Evolutionary conservation across 2,329 filamentous ascomycete species (phyloP).

Genomic region (Orbilia quercus): DNA sequence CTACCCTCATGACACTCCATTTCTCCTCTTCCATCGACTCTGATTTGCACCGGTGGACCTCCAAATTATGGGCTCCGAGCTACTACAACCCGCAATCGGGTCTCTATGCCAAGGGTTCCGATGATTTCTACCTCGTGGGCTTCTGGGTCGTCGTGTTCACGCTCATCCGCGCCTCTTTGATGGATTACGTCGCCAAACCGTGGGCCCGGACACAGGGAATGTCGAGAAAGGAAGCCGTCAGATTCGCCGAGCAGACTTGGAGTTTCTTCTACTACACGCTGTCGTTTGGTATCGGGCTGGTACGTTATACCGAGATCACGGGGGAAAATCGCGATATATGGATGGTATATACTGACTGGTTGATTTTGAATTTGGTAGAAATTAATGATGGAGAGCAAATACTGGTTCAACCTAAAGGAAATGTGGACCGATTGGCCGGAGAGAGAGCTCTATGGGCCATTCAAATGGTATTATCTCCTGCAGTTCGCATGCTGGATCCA

Average conservation of each 20-base stretch:
- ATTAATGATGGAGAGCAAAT: conserved; percentile 79
- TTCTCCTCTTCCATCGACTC: conserved; percentile 75
- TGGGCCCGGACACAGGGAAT: conserved; percentile 77
- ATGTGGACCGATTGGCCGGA: conserved; percentile 89
- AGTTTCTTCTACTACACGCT: conserved; percentile 82
- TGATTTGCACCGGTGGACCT: conserved; percentile 79
- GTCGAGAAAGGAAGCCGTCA: conserved; percentile 78
- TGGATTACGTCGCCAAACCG: conserved; percentile 88
- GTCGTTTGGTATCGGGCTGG: conserved; percentile 86
- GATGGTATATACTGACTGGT: conserved; percentile 55
- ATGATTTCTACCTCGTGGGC: conserved; percentile 81
- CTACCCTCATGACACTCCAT: conserved; percentile 84
- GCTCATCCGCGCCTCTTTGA: conserved; percentile 81
- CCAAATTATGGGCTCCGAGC: conserved; percentile 86
- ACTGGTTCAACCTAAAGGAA: conserved; percentile 79
- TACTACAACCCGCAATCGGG: conserved; percentile 79
- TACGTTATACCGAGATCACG: conserved; percentile 65
- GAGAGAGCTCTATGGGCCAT: conserved; percentile 76
- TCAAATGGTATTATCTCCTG: conserved; percentile 89
- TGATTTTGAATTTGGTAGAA: conserved; percentile 70
- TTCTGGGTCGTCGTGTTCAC: conserved; percentile 88
- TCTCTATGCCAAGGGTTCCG: conserved; percentile 78
- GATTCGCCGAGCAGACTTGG: conserved; percentile 96
- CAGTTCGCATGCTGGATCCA: conserved; percentile 95
- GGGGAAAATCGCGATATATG: conserved; percentile 1